Conservation (phyloP, 306 rosid genomes). For the Cyclanthera cordifolia region DNA sequence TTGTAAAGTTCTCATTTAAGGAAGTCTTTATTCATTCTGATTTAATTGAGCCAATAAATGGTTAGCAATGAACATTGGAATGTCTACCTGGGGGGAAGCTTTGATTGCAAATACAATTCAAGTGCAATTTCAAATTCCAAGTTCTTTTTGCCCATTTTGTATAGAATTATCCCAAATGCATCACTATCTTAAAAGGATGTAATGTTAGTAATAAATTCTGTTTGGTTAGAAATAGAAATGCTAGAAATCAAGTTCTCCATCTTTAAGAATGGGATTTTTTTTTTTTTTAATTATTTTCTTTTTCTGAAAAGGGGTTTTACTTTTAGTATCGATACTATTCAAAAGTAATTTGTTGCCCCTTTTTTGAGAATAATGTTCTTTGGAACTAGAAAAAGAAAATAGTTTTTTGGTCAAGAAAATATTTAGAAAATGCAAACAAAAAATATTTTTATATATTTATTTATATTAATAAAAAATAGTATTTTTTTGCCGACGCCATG, state of each 20-base stretch:
- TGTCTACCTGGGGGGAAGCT: neutral
- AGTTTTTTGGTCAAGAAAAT: neutral
- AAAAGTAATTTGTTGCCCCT: no score
- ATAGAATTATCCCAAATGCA: neutral
- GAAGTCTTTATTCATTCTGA: conserved; percentile 7
- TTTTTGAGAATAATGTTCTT: no score
- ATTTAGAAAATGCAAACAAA: neutral
- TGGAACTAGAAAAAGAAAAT: neutral
- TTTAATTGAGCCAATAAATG: conserved; percentile 5
- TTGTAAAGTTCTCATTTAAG: conserved; percentile 30
- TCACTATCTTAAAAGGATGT: neutral
- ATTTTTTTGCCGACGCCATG: neutral
- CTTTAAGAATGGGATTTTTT: no score
- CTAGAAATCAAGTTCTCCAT: no score
- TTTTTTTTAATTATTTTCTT: no score
- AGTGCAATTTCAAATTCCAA: neutral
- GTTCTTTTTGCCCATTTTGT: neutral
- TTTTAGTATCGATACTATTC: no score
- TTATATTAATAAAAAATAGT: neutral
- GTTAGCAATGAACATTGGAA: conserved; percentile 10
- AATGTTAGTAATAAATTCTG: no score
- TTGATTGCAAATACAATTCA: neutral
- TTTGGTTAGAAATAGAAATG: no score
- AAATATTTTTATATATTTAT: neutral
- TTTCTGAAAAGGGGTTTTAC: no score